Base-by-base conservation (phyloP, 495 filamentous ascomycete species). In the Glarea lozoyensis region DNA sequence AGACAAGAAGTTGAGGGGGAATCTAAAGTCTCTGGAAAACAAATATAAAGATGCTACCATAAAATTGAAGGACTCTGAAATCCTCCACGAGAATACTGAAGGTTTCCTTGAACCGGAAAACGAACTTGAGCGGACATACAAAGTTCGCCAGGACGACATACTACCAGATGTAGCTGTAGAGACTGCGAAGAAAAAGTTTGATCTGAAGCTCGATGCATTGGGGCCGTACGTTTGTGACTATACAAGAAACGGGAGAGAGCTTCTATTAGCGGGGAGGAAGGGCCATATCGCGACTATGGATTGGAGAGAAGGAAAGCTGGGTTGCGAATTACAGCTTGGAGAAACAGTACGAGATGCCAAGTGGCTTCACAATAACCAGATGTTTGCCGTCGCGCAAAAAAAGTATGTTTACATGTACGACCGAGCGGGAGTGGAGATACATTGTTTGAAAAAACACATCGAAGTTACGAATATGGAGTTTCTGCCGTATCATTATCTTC, bases 401-500 rank as follows among this genome's bases (percentile, higher is more conserved):
- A 94, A 93, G 63, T 82, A 90, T 48, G 84, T 88, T 47, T 88
- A 87, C 66, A 97, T 98, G 47, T 98, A 98, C 66, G 92, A 96
- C 53, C 66, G 77, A 25, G 70, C 79, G 20, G 92, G 92, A 46
- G 82, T 93, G 12, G 92, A 98, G 62, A 59, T 98, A 16, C 93
- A 98, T 62, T 88, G 86, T 58, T 66, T 98, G 46, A 76, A 75
- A 61, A 86, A 88, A 56, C 88, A 93, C 54, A 72, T 90, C 48
- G 92, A 97, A 63, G 86, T 93, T n/a, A 83, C 82, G 9, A 79
- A 88, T 65, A 84, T 98, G 68, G 88, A 97, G 61, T 98, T 95
- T 60, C 67, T 98, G 19, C 90, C 89, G 2, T 97, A 95, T 58
- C 92, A 97, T 60, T 98, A 94, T 54, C 77, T 98, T 16, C 71